Evolutionary conservation across 371 early-diverging fungal genomes (phyloP), one percentile per base, ranked within the genome.

Genomic region (Saksenaea vasiformis): DNA sequence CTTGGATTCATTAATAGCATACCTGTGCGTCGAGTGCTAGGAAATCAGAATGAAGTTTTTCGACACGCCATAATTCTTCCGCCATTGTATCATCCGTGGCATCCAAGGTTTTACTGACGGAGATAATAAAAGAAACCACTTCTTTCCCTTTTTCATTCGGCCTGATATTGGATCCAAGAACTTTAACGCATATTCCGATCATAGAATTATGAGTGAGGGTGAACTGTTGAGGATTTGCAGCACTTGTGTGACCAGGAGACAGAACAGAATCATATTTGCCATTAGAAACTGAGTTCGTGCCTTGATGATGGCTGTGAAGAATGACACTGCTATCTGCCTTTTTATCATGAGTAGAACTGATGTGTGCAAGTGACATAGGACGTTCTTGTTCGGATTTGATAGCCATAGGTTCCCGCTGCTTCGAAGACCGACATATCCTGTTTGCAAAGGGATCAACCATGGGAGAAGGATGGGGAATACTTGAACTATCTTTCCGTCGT

Each of bases 11-110:
- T 39, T 39, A 38, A 22, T 15, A 19, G 41, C 71, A 63, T 66
- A 93, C 90, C 83, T 86, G 85, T 35, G 79, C 71, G 71, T 94
- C 92, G 53, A 95, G 75, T 22, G 74, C 63, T 22, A 91, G 67
- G 72, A 95, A 90, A 68, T 95, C 93, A 1, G 87, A 77, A 70
- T 93, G 95, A 35, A 85, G 74, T 74, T 95, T 95, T 66, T 90
- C 91, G 41, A 94, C 83, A 11, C 86, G 79, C 94, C 95, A 94
- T 54, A 91, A 66, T 54, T 93, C 87, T 41, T 73, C 69, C 5
- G 64, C 58, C 62, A 67, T 56, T 0, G 66, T 64, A 13, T 61
- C 60, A 0, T 66, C 72, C 0, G 37, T 26, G 17, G 54, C 61
- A 26, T 74, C 75, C 27, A 58, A 61, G 5, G 69, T 59, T 22